Base-by-base conservation (phyloP, 768 basidiomycete species). In the Termitomyces eurrhizus region DNA sequence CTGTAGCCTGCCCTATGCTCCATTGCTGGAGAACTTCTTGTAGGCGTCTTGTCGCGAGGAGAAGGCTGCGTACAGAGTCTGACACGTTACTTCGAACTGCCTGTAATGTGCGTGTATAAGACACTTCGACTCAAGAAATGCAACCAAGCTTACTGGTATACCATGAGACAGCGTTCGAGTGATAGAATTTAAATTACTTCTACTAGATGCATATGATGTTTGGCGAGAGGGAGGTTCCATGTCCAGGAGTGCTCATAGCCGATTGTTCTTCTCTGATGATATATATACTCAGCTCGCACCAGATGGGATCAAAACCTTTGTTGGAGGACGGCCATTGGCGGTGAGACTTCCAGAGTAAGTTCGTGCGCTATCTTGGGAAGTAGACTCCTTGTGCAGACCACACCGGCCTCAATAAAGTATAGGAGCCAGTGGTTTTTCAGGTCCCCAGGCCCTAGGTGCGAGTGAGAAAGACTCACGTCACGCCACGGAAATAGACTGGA, bases 1-100 rank as follows among this genome's bases (percentile, higher is more conserved):
- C 89, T 1, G 81, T 74, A 2, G 85, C 85, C 51, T 81, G 76
- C 4, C 80, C 77, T 1, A 73, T 64, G 52, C 86, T 83, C 93
- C 94, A 95, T 62, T 81, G 80, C 32, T 75, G 78, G 52, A 95
- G 81, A 1, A 82, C 74, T 18, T 90, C 85, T 66, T 95, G 87
- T n/a, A 98, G 84, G 59, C 84, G 81, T 67, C 90, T 90, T 26
- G 94, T 96, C 44, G 91, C 86, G 2, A 87, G 80, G 24, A 98
- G 83, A 32, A 98, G 82, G 52, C 73, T 79, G 52, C 78, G 81
- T 7, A 91, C 87, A 18, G 84, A 76, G 16, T 72, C 76, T 5
- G 87, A 79, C 5, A 91, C 84, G 64, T 88, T 84, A 42, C 69
- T 74, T 50, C 68, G 68, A 50, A 51, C 63, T 33, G 52, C 55